Evolutionary conservation across 2,329 filamentous ascomycete species (phyloP), one percentile per base, ranked within the genome.

Genomic region (Sclerotinia sclerotiorum): DNA sequence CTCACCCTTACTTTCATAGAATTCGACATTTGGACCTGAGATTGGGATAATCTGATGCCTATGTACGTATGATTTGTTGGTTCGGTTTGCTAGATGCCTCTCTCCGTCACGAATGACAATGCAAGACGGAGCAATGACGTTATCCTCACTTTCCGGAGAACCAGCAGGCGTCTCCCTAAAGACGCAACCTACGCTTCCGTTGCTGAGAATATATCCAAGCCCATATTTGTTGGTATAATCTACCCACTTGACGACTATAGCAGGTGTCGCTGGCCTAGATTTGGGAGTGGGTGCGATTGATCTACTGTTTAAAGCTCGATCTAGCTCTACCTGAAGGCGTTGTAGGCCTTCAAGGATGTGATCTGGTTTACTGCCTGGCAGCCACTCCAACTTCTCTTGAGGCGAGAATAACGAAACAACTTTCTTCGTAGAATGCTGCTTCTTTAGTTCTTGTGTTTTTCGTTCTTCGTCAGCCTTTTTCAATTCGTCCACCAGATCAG

Each of bases 201-300:
- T 90, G 70, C 92, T 92, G 66, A 95, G 82, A 69, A 94, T 92
- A 75, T 94, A 95, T 48, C 92, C 92, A 21, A 95, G 84, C 17
- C 92, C 92, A 77, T 93, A 93, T 77, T 93, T 93, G 79, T 93
- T 92, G 69, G 91, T 93, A 78, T 95, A 95, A 77, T 95, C 92
- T 8, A 95, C 92, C 92, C 92, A 95, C 76, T 94, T 93, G 15
- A 90, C 86, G 17, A 90, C 87, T 56, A 90, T 85, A 76, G 88
- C 80, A 76, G 90, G 84, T 76, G 89, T 78, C 67, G 84, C 78
- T 70, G 83, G 79, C 69, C 84, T 81, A 79, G 86, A 84, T 13
- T 84, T 81, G 0, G 83, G 84, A 61, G 88, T 80, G 66, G 88
- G 82, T 27, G 87, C 87, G 83, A 87, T 88, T 0, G 86, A 83